Base-by-base conservation (phyloP, 352 stramenopile species). In the Elongisporangium undulatum region DNA sequence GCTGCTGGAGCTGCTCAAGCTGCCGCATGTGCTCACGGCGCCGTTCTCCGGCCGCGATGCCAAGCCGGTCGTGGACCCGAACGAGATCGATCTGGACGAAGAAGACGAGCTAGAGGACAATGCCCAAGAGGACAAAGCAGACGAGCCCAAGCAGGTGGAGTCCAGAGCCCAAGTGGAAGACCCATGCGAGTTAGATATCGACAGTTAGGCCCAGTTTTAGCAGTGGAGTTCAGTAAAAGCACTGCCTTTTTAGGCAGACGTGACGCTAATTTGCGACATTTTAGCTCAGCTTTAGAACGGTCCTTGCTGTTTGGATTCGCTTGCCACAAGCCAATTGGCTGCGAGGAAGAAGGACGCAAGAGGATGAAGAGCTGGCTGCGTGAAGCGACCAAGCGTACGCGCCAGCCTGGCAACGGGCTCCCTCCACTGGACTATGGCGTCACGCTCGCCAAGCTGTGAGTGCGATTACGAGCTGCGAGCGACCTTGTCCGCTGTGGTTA, bases 11-110 rank as follows among this genome's bases (percentile, higher is more conserved):
- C 68, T 98, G 51, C 74, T 99, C 34, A 92, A 96, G 62, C 72
- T 99, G 20, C 77, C 82, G n/a, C 97, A 99, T 64, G 82, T 94
- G 20, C 79, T 98, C 9, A 99, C 97, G 13, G 77, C 94, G 19
- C 94, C 96, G n/a, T 98, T 89, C 66, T 59, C 48, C 10, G 24
- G 61, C 24, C 49, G 24, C 22, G 59, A 50, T 0, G 38, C 49
- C 56, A 16, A 58, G 54, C 10, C 55, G 63, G 19, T 56, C 13
- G 34, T 53, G 12, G 62, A 79, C 19, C 61, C 71, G 59, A 72
- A 68, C 56, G 68, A 79, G 59, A 71, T 79, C 26, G 62, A 73
- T 29, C 52, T 79, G n/a, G 71, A 75, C 34, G 29, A 41, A 41
- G 29, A 41, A 41, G 29, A 41, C 4, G 29, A 13, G 5, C 4